Evolutionary conservation across 2,329 filamentous ascomycete genomes (phyloP), one percentile per base, ranked within the genome.

Genomic region (Colletotrichum shisoi): DNA sequence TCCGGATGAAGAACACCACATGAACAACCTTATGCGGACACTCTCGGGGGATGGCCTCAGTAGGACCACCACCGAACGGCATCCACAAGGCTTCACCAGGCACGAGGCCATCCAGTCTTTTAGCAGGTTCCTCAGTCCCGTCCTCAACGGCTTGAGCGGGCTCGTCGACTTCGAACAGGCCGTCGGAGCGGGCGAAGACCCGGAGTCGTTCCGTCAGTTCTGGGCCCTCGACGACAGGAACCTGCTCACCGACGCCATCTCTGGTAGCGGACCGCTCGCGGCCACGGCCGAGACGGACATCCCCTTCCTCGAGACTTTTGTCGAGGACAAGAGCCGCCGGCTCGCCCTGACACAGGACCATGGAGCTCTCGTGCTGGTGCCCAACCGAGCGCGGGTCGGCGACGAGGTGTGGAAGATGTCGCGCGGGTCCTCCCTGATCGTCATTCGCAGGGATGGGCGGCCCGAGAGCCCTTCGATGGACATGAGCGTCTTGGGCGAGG

Each of bases 141-240:
- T 78, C 13, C 76, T 78, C 62, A 76, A 74, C 64, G 76, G 76
- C 44, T 71, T 77, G 70, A 74, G 76, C 3, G 76, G 76, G 17
- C 73, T 78, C 67, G 61, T 71, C 15, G 75, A 77, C 39, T 74
- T 78, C 37, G 71, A 76, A 46, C 63, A 71, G 40, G 74, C 74
- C 52, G 74, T 78, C 34, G 73, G 72, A 42, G 76, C 73, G 54
- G 73, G 74, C 61, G 72, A 72, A 6, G 70, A 75, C 6, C 76
- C 76, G n/a, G 73, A 72, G 24, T 72, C 73, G 54, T 78, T 78
- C 63, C 70, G 76, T 12, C 73, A 76, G 40, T 78, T 78, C 62
- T 78, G 76, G 76, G 73, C 70, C 21, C 71, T 78, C 12, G 75
- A 75, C 62, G 74, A 69, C 19, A 72, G 72, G 62, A 78, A 78